Percentiles rank a stretch among this genome's conserved stretches.
These are phyloP conservation scores for Pichia manshurica DNA, from an alignment of 805 yeast species.

Conservation along the genomic window DNA sequence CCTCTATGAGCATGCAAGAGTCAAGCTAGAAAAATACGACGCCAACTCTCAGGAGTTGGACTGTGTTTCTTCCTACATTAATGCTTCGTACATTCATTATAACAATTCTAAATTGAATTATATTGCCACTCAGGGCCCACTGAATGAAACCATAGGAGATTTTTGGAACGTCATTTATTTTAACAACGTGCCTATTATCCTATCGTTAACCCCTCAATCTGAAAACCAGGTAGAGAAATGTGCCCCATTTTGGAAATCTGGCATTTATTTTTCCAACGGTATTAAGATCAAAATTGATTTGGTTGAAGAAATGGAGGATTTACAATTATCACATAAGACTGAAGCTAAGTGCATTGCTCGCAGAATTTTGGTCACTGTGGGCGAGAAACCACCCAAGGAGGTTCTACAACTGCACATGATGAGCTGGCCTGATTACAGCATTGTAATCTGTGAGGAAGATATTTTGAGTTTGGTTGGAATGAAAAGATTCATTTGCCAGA, in stretches of 20 bases:
- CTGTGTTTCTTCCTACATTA: constrained; percentile 57
- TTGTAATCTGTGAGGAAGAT: constrained; percentile 50
- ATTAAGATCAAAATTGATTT: constrained; percentile 21
- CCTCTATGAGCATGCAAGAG: constrained; percentile 83
- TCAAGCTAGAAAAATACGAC: constrained; percentile 37
- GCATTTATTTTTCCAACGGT: constrained; percentile 36
- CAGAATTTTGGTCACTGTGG: constrained; percentile 38
- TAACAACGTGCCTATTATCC: constrained; percentile 56
- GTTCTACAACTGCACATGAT: constrained; percentile 71
- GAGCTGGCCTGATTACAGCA: constrained; percentile 82
- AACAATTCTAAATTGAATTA: constrained; percentile 39
- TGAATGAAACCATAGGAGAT: constrained; percentile 65
- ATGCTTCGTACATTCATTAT: constrained; percentile 69
- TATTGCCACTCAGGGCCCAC: constrained; percentile 91
- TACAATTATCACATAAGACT: constrained; percentile 23
- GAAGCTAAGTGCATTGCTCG: constrained; percentile 32
- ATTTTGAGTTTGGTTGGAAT: constrained; percentile 48
- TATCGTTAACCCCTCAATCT: constrained; percentile 68
- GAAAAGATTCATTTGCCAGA: constrained; percentile 23
- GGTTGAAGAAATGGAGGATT: constrained; percentile 23
- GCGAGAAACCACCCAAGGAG: constrained; percentile 33
- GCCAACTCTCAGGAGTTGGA: constrained; percentile 20
- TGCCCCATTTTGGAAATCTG: constrained; percentile 72
- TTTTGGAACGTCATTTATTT: constrained; percentile 77
- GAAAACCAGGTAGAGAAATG: constrained; percentile 83